These are phyloP conservation scores for Suaeda aralocaspica DNA, from an alignment of 148 eudicot species.

Conservation along the genomic window DNA sequence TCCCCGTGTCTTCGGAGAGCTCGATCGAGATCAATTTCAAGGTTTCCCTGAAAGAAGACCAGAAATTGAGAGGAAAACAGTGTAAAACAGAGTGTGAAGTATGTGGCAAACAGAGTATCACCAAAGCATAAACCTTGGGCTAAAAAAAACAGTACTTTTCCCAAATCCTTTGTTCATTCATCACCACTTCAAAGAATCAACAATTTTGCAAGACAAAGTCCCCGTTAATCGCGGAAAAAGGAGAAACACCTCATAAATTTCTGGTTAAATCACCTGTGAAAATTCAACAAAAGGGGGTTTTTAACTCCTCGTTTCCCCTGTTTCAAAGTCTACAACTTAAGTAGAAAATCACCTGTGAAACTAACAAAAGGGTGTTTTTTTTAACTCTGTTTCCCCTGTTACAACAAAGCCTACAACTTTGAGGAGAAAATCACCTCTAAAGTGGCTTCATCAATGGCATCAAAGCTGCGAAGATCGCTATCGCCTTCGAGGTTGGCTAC, in stretches of 20 bases:
- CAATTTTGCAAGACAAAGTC: conserved; percentile 58
- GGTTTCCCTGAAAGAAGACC: conserved; percentile 45
- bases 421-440: conserved; percentile 29
- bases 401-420: too few species aligned
- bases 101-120: conserved; percentile 69
- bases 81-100: conserved; percentile 24
- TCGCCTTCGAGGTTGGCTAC: conserved; percentile 75
- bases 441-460: conserved; percentile 26
- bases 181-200: conserved; percentile 50
- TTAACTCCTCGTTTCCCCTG: conserved; percentile 37
- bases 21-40: conserved; percentile 72
- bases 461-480: conserved; percentile 56
- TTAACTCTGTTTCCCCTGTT: too few species aligned
- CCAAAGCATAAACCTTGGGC: conserved; percentile 91
- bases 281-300: conserved; percentile 30
- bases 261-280: conserved; percentile 65
- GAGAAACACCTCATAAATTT: conserved; percentile 70
- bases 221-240: conserved; percentile 48
- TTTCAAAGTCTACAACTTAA: conserved; percentile 27
- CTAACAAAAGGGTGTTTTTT: too few species aligned
- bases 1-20: conserved; percentile 48
- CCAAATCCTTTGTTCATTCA: conserved; percentile 77
- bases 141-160: conserved; percentile 74
- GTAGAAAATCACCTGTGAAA: conserved; percentile 26
- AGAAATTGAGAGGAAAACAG: conserved; percentile 36